Evolutionary conservation across 1,284 basidiomycete genomes (phyloP), one percentile per base, ranked within the genome.

Genomic region (Trichosporon asahii): DNA sequence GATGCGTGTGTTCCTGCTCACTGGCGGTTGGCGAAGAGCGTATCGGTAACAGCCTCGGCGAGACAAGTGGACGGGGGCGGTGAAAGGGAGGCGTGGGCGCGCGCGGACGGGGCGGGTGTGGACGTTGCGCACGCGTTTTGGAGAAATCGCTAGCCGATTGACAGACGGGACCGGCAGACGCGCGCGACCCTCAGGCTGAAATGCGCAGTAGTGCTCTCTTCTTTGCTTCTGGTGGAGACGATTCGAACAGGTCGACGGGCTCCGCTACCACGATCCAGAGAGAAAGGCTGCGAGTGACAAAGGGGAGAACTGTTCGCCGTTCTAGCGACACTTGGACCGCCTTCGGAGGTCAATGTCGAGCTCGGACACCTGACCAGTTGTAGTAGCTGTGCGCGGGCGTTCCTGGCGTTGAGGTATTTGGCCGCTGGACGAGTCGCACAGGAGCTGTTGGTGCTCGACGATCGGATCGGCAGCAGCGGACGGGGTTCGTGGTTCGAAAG

Each of bases 51-150:
- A 61, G 57, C 27, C 57, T 61, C 27, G 57, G 57, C 57, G 57
- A 31, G 57, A 61, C 57, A 61, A 61, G 57, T 37, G 35, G 57
- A 61, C 57, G 57, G 57, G 31, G 57, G 57, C 57, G 57, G 29
- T 60, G 29, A 27, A 60, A 60, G 55, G 55, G 23, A 18, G 49
- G 8, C 8, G 49, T 53, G 49, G 49, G n/a, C 8, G 21, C 18
- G n/a, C 6, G n/a, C 15, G 31, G 31, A 31, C 21, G 21, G 53
- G 15, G 8, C 21, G 25, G 55, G 55, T 60, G 14, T 33, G 31
- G 55, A 21, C 57, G 57, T 33, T 61, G 57, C 3, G 29, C 33
- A 33, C 57, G 57, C 57, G 57, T 61, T 31, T n/a, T 31, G 57
- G n/a, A 61, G 18, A 18, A 31, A 8, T 61, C 57, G 57, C 18